Conservation (phyloP, 225 moss, liverwort and hornwort species). For the Straminergon stramineum region DNA sequence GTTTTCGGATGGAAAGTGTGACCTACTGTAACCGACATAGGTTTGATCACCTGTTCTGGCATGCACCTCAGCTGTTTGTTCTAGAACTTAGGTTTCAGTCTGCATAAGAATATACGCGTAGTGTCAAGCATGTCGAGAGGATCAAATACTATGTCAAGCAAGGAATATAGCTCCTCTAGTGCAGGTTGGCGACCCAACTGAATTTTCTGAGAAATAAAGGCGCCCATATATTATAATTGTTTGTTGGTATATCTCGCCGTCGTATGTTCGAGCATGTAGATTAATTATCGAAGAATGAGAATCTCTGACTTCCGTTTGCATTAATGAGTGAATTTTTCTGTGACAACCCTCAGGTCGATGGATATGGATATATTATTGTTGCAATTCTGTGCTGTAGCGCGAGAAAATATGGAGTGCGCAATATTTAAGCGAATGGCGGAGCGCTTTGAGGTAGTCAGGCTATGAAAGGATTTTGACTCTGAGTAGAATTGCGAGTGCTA, state of each 20-base stretch:
- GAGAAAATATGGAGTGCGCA: constrained; percentile 54
- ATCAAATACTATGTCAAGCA: background rate
- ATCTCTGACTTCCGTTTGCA: background rate
- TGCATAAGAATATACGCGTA: background rate
- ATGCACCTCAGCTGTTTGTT: background rate
- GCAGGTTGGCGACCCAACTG: background rate
- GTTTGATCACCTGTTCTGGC: background rate
- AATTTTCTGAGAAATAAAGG: background rate
- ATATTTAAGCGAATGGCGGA: constrained; percentile 48
- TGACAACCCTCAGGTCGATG: constrained; percentile 61
- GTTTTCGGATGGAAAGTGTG: background rate
- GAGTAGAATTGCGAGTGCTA: background rate
- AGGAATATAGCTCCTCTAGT: background rate
- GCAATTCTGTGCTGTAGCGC: constrained; percentile 81
- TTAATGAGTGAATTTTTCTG: background rate
- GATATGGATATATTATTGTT: constrained; percentile 91
- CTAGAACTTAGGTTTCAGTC: background rate
- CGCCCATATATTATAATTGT: background rate
- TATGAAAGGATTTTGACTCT: background rate
- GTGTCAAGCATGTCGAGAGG: background rate
- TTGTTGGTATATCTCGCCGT: background rate
- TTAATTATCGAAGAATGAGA: background rate
- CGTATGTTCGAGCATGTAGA: background rate
- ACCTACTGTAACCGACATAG: background rate
- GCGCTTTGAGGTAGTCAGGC: constrained; percentile 38